Conservation (phyloP, 805 yeast species). For the Alloascoidea hylecoeti region DNA sequence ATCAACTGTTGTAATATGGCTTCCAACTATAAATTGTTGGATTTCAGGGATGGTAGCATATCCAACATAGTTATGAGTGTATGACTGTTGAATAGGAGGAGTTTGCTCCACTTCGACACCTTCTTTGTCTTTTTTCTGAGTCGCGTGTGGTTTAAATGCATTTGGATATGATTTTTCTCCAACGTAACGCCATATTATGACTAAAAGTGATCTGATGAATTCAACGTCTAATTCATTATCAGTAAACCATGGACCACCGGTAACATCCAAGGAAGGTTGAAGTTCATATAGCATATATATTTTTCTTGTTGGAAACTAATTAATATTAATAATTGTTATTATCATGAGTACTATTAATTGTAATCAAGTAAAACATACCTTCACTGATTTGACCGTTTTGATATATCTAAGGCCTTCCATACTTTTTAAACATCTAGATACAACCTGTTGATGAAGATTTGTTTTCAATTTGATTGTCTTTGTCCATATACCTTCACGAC, state of each 20-base stretch:
- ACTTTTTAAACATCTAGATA: conserved; percentile 64
- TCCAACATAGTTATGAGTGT: conserved; percentile 42
- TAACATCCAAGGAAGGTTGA: conserved; percentile 90
- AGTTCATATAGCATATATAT: conserved; percentile 90
- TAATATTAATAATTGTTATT: neutral
- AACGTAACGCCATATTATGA: conserved; percentile 80
- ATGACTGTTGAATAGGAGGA: conserved; percentile 27
- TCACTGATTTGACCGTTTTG: conserved; percentile 82
- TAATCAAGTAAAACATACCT: conserved; percentile 14
- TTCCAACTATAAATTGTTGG: conserved; percentile 52
- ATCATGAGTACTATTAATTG: neutral
- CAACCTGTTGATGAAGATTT: conserved; percentile 85
- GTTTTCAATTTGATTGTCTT: conserved; percentile 81
- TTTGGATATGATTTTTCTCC: conserved; percentile 67
- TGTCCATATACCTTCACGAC: conserved; percentile 94
- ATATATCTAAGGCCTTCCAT: conserved; percentile 73
- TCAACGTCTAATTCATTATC: conserved; percentile 91
- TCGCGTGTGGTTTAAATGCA: conserved; percentile 30
- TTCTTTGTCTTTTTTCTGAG: conserved; percentile 4
- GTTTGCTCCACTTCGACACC: conserved; percentile 14
- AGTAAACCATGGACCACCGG: conserved; percentile 99
- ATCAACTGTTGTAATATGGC: conserved; percentile 74
- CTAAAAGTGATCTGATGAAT: conserved; percentile 71
- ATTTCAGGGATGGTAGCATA: conserved; percentile 66
- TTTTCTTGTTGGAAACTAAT: conserved; percentile 71